A percentile compares a stretch with the other conserved stretches of the same genome.
These are phyloP conservation scores for Microbotryomycetes sp. DNA, from an alignment of 1,284 basidiomycete species.

Conservation along the genomic window DNA sequence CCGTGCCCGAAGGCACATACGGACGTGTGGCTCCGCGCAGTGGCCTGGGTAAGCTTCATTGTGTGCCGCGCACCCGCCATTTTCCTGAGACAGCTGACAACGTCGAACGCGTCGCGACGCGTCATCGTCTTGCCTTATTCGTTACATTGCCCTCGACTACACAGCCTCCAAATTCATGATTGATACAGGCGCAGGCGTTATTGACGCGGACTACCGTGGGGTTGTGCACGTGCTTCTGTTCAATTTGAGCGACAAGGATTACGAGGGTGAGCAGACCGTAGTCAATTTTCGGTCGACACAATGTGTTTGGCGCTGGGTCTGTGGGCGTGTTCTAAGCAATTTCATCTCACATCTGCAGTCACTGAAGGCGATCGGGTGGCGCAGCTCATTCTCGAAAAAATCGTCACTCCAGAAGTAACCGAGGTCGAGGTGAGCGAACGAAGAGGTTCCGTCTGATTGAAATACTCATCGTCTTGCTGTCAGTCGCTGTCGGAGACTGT, in stretches of 20 bases:
- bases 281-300: not conserved
- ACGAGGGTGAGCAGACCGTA: constrained; percentile 57
- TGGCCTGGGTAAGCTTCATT: constrained; percentile 64
- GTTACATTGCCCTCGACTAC: not conserved
- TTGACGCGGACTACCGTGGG: constrained; percentile 94
- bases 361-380: constrained; percentile 86
- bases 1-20: constrained; percentile 86
- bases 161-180: constrained; percentile 93
- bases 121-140: not conserved
- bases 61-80: constrained; percentile 1
- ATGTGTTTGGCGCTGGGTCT: not conserved
- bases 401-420: constrained; percentile 72
- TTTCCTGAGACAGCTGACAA: not conserved
- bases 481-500: constrained; percentile 74
- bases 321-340: not conserved
- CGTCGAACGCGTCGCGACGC: not conserved
- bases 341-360: constrained; percentile 48
- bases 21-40: constrained; percentile 91
- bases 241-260: constrained; percentile 83
- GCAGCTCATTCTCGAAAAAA: constrained; percentile 86
- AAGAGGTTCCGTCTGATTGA: constrained; percentile 7
- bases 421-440: constrained; percentile 75
- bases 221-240: constrained; percentile 88
- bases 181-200: constrained; percentile 90
- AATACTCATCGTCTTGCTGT: not conserved